Conservation (phyloP, 2,329 filamentous ascomycete genomes). For the Fusarium sublunatum region DNA sequence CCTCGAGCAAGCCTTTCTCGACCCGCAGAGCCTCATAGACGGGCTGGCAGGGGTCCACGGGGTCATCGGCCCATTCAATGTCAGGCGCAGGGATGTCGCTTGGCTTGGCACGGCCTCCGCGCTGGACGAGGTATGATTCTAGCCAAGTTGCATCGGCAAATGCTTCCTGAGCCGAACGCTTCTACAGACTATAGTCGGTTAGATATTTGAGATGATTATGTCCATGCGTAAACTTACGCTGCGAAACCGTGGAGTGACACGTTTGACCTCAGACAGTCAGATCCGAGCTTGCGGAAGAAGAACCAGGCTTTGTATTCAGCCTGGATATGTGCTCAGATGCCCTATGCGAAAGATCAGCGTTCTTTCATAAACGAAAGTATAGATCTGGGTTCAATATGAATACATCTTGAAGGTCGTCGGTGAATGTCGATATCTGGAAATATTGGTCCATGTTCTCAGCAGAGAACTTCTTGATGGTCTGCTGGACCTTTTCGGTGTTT, state of each 20-base stretch:
- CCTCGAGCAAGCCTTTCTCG: slow-evolving; percentile 5
- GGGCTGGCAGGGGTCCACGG: slow-evolving; percentile 10
- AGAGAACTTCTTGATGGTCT: slow-evolving; percentile 11
- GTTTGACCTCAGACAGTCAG: slow-evolving; percentile 10
- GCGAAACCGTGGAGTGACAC: slow-evolving; percentile 14
- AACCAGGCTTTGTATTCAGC: slow-evolving; percentile 8
- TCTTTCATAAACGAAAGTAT: fast-evolving
- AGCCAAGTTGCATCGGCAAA: slow-evolving; percentile 18
- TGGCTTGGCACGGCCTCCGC: slow-evolving; percentile 8
- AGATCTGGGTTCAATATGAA: background rate
- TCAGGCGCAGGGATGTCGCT: slow-evolving; percentile 9
- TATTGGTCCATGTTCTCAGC: slow-evolving; percentile 3
- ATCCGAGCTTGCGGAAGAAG: slow-evolving; percentile 16
- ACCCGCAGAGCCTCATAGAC: slow-evolving; percentile 6
- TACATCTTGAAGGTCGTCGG: slow-evolving; percentile 6
- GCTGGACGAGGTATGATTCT: slow-evolving; percentile 17
- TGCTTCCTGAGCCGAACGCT: slow-evolving; percentile 4
- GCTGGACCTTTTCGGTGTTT: slow-evolving; percentile 8
- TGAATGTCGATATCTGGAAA: slow-evolving; percentile 1
- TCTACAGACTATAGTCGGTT: slow-evolving; percentile 3
- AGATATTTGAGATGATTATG: background rate
- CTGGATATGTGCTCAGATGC: slow-evolving; percentile 4
- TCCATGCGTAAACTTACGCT: background rate
- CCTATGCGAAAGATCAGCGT: background rate
- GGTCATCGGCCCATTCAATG: slow-evolving; percentile 13